Evolutionary conservation across 75 land plant species (phyloP), one percentile per base, ranked within the genome.

Genomic region (Gnetum montanum): DNA sequence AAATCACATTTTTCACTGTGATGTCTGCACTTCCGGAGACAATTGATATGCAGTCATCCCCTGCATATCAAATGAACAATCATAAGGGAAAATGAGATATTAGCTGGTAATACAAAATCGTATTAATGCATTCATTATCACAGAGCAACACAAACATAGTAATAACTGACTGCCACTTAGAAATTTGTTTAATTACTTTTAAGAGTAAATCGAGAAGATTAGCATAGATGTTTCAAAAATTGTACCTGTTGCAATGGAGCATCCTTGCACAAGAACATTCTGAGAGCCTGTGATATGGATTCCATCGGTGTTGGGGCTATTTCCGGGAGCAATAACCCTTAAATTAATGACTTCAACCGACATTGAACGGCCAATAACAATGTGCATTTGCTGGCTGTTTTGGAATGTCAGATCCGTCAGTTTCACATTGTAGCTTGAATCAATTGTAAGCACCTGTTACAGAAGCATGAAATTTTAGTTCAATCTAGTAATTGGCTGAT

Each of bases 231-330:
- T n/a, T n/a, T n/a, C n/a, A n/a, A n/a, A n/a, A n/a, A n/a, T n/a
- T n/a, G n/a, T 67, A 85, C 94, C 94, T 11, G 92, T 80, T 45
- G 48, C 60, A 54, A 88, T 78, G 15, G 27, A 27, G 63, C 59
- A 75, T 53, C 64, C 61, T 20, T 56, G 35, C 6, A 88, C 79
- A 15, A 43, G 28, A 13, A 80, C 84, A 52, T 73, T 70, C 12
- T 73, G 70, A 15, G 86, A 65, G 16, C 8, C 65, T 0, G 74
- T 34, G 43, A 90, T 41, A 38, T 90, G 96, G 36, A 90, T 90
- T 22, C 96, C 96, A 57, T 90, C 96, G 0, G 96, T 90, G 62
- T 90, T 90, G 6, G 96, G 96, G 55, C 96, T 90, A n/a, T 65
- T 26, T 0, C 40, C 62, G 3, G 96, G 92, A 7, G 96, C 80